phyloP scores from a whole-genome alignment of 2,329 filamentous ascomycete genomes.

The Neocatenulostroma microsporum region DNA sequence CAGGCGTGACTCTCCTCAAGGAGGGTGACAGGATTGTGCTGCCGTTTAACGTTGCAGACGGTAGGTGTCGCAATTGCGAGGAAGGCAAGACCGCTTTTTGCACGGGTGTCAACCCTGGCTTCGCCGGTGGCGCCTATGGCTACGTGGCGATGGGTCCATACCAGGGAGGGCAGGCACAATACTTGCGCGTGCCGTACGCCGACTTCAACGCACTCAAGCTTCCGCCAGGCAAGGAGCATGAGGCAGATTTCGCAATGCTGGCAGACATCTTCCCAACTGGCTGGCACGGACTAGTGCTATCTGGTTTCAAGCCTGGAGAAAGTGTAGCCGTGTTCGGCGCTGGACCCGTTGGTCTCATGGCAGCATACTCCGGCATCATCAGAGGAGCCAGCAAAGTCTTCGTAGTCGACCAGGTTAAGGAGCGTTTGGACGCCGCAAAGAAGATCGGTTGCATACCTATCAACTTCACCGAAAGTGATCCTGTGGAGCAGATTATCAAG shows the following conservation, averaged over 20 bases:
- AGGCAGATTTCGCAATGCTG: constrained; percentile 51
- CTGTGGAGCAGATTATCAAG: constrained; percentile 53
- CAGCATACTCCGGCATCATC: constrained; percentile 55
- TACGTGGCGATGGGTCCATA: constrained; percentile 41
- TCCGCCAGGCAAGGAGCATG: constrained; percentile 53
- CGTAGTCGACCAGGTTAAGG: constrained; percentile 55
- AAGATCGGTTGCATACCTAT: constrained; percentile 56
- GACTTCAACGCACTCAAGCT: constrained; percentile 60
- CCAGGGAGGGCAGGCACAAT: constrained; percentile 47
- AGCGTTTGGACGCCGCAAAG: constrained; percentile 51
- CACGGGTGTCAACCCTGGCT: constrained; percentile 54
- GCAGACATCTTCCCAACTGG: constrained; percentile 46
- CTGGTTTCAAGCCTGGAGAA: constrained; percentile 54
- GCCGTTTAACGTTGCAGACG: constrained; percentile 59
- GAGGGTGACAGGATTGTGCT: constrained; percentile 58
- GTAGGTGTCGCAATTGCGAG: constrained; percentile 54
- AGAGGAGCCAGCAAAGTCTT: constrained; percentile 55
- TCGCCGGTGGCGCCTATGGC: constrained; percentile 53
- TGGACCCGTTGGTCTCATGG: constrained; percentile 55
- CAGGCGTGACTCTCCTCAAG: constrained; percentile 53
- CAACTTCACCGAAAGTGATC: constrained; percentile 53
- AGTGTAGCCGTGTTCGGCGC: constrained; percentile 58
- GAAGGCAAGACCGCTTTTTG: constrained; percentile 59
- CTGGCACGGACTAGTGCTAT: constrained; percentile 51
- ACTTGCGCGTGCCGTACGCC: constrained; percentile 56